Base-by-base conservation (phyloP, 2,329 filamentous ascomycete species). In the Amylocarpus encephaloides region DNA sequence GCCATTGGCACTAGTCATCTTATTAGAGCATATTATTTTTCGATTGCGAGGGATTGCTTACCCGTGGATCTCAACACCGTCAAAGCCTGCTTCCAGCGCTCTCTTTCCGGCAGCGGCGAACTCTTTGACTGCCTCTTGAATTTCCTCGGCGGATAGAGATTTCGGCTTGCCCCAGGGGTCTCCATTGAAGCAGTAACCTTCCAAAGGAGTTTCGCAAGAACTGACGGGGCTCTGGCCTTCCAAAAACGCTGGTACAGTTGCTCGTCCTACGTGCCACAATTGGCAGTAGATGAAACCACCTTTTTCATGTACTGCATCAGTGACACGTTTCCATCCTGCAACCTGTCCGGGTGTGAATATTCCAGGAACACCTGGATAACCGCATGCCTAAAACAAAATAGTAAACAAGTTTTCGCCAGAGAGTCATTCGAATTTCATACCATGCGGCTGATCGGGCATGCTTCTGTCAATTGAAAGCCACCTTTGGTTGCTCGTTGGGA, bases 301-400 rank as follows among this genome's bases (percentile, higher is more conserved):
- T 58, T 82, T 82, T 18, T 70, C 70, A 62, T 88, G 84, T 0
- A 87, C 80, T 1, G 76, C 77, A 22, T 80, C 74, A 2, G 77
- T 81, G 34, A 84, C 70, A 43, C 71, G 67, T 53, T 75, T 77
- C 81, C 80, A 85, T 1, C 70, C 75, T 2, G 70, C 70, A 47
- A 79, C 69, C 58, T 81, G 78, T 18, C 67, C 70, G 2, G 69
- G 64, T 39, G 66, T 76, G 61, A 71, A 82, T 57, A 84, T 73
- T 2, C 78, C 79, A 0, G 80, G 78, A 2, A 74, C 71, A 48
- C 22, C 22, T 7, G 22, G 22, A 26, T 26, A 26, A 4, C 22
- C 22, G 22, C 22, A 26, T 26, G 67, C 71, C 53, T 68, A 68
- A 4, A 67, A 58, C 2, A 75, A 73, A 58, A 26, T 16, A 16